Conservation (phyloP, 2,329 filamentous ascomycete species). For the Talaromyces funiculosus region DNA sequence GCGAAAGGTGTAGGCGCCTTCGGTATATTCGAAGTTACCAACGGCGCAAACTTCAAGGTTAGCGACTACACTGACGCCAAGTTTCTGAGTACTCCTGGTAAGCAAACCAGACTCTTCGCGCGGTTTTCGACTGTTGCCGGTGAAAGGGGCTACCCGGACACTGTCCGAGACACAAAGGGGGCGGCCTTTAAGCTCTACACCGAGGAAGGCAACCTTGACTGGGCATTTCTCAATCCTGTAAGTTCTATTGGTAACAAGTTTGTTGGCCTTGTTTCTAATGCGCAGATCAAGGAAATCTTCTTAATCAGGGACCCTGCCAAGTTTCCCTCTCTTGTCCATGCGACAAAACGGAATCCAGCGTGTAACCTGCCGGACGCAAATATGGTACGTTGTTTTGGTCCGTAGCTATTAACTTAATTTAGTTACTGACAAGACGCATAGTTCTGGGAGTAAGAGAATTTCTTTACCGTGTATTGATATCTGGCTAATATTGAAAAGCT, state of each 20-base stretch:
- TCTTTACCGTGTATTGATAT: no score
- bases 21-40: slow-evolving; percentile 57
- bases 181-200: slow-evolving; percentile 50
- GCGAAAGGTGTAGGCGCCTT: slow-evolving; percentile 52
- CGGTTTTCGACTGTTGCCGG: slow-evolving; percentile 45
- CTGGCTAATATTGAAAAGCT: no score
- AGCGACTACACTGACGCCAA: slow-evolving; percentile 51
- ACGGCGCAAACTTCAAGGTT: no score
- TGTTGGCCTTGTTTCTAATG: not conserved
- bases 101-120: slow-evolving; percentile 47
- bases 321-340: slow-evolving; percentile 45
- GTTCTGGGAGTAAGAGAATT: no score
- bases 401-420: no score
- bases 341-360: slow-evolving; percentile 42
- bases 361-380: slow-evolving; percentile 49
- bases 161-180: slow-evolving; percentile 46
- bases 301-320: slow-evolving; percentile 47
- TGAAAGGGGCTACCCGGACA: slow-evolving; percentile 45
- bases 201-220: slow-evolving; percentile 46
- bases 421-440: no score
- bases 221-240: no score
- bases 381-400: slow-evolving; percentile 32
- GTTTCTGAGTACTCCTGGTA: slow-evolving; percentile 50
- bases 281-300: slow-evolving; percentile 37
- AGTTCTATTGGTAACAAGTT: no score